These are phyloP conservation scores for Tilletia indica DNA, from an alignment of 1,284 basidiomycete genomes.

Conservation along the genomic window DNA sequence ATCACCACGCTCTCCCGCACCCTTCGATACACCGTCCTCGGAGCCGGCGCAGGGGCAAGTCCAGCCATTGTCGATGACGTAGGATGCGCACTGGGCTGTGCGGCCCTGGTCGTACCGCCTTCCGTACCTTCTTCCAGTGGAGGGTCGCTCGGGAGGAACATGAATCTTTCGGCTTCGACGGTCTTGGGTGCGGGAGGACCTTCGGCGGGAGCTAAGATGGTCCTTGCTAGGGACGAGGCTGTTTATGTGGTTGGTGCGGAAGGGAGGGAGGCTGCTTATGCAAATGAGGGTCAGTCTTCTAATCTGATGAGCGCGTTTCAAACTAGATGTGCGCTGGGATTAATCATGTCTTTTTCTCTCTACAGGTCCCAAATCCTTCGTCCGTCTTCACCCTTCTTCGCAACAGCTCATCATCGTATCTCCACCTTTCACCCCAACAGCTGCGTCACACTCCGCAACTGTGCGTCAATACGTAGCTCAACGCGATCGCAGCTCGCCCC, in stretches of 20 bases:
- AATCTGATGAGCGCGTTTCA: too few relatives aligned
- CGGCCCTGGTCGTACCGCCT: constrained; percentile 57
- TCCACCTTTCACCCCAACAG: constrained; percentile 72
- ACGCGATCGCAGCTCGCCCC: constrained; percentile 21
- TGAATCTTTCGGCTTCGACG: background rate
- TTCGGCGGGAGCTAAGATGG: constrained; percentile 62
- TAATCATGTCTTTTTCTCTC: too few relatives aligned
- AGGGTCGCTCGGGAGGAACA: background rate
- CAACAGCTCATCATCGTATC: constrained; percentile 70
- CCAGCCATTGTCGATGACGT: constrained; percentile 77
- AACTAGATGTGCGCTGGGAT: too few relatives aligned
- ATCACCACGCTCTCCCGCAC: constrained; percentile 84
- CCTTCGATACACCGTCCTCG: constrained; percentile 72
- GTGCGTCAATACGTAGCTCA: constrained; percentile 67
- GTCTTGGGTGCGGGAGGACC: background rate
- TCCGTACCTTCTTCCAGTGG: background rate
- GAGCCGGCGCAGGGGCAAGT: constrained; percentile 67
- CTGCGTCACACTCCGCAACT: constrained; percentile 69
- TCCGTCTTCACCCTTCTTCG: constrained; percentile 35
- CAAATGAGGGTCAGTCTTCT: constrained; percentile 56
- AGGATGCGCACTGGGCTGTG: constrained; percentile 79
- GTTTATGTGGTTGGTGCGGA: constrained; percentile 82
- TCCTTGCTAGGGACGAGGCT: constrained; percentile 87
- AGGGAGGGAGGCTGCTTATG: constrained; percentile 79
- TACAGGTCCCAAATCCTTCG: constrained; percentile 35